Evolutionary conservation across 164 flowering plant genomes (phyloP), one percentile per base, ranked within the genome.

Genomic region (Liquidambar formosana): DNA sequence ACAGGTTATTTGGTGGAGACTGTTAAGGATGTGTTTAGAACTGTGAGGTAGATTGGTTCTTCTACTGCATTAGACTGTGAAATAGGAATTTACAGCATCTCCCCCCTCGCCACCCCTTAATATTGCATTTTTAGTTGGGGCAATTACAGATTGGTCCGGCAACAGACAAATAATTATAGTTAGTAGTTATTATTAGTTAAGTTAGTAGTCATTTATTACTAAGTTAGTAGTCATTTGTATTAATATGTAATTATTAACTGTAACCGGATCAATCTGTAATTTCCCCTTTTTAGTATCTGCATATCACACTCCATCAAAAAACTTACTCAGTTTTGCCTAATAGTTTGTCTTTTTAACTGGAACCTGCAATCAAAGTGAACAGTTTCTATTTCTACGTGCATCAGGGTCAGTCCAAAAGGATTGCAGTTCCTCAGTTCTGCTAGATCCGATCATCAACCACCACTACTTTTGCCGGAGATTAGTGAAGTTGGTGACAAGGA

Each of bases 1-100:
- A 56, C 89, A 87, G 91, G 83, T 76, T 87, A 83, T 74, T 64
- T 85, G 80, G 65, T 33, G 38, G 86, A 85, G 77, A 79, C 74
- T 63, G 52, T 77, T 53, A 57, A 8, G 48, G 84, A 81, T 71
- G 12, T 77, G 11, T 87, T 79, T 67, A 82, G 72, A 73, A 76
- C 78, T 62, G 69, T 87, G 49, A 83, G 91, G 88, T 82, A 75
- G 15, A 67, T 65, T 68, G 15, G 21, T 57, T 46, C 41, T 48
- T 38, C 8, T 54, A 54, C 21, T 8, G 27, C 58, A 22, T 12
- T 1, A 3, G 10, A 21, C 8, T 51, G 54, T 9, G 33, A 57
- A 57, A 12, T 57, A 57, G 16, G 27, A 57, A 14, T 57, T 12
- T 4, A 25, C 12, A 13, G 18, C 60, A 5, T 25, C 12, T 18